A percentile compares a stretch with the other conserved stretches of the same genome.
Evolutionary conservation across 2,329 filamentous ascomycete species (phyloP).

Genomic region (Colletotrichum cereale): DNA sequence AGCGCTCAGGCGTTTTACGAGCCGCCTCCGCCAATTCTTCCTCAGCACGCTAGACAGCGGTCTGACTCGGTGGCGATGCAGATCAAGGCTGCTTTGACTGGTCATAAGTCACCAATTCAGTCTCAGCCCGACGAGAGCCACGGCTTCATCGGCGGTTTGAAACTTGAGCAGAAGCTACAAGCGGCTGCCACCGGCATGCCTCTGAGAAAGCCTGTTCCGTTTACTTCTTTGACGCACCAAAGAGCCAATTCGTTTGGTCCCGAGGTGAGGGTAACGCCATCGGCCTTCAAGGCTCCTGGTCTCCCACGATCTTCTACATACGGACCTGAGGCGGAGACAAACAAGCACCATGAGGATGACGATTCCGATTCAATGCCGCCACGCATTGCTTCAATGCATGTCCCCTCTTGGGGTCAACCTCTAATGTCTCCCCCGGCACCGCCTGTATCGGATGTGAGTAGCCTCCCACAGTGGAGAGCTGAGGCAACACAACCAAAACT

Average conservation of each 20-base stretch:
- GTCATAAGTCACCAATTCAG: slow-evolving; percentile 34
- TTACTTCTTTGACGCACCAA: slow-evolving; percentile 18
- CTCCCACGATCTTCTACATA: slow-evolving; percentile 25
- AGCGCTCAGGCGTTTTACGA: slow-evolving; percentile 33
- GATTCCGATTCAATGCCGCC: not conserved
- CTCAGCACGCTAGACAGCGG: slow-evolving; percentile 29
- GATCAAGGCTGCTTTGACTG: slow-evolving; percentile 36
- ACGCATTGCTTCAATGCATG: slow-evolving; percentile 12
- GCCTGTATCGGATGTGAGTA: slow-evolving; percentile 48
- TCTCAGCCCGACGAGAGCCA: slow-evolving; percentile 41
- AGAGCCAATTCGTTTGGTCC: slow-evolving; percentile 35
- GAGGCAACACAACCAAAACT: slow-evolving; percentile 8
- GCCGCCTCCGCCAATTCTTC: slow-evolving; percentile 20
- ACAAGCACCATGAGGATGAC: not conserved
- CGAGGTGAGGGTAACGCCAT: slow-evolving; percentile 27
- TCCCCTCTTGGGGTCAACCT: slow-evolving; percentile 43
- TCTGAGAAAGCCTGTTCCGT: slow-evolving; percentile 16
- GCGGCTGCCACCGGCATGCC: slow-evolving; percentile 41
- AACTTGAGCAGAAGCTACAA: slow-evolving; percentile 55
- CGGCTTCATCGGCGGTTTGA: slow-evolving; percentile 57
- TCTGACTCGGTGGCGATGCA: slow-evolving; percentile 41
- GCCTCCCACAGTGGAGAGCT: slow-evolving; percentile 49
- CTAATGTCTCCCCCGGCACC: slow-evolving; percentile 47
- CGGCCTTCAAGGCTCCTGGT: not conserved
- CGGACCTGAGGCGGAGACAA: slow-evolving; percentile 4